Conservation (phyloP, 75 land plant species). For the Picea sitchensis region DNA sequence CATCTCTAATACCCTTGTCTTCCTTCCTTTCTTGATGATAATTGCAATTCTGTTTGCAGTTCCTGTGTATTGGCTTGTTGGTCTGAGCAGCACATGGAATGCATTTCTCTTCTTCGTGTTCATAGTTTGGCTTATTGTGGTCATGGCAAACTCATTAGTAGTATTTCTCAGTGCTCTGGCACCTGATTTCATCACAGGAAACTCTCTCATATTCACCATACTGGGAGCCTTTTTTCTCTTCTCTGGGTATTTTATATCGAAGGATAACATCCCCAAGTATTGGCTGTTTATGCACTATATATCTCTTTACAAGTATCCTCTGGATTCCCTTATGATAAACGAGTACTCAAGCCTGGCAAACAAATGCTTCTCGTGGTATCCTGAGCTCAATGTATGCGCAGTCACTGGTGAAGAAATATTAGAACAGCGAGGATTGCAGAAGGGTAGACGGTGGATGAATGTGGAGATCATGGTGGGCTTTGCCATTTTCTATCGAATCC, state of each 20-base stretch:
- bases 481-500: slow-evolving; percentile 55
- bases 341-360: slow-evolving; percentile 55
- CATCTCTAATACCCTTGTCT: slow-evolving; percentile 75
- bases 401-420: slow-evolving; percentile 63
- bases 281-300: slow-evolving; percentile 95
- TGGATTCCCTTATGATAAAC: slow-evolving; percentile 79
- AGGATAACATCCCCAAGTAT: slow-evolving; percentile 69
- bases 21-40: slow-evolving; percentile 76
- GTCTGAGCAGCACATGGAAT: slow-evolving; percentile 33
- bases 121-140: slow-evolving; percentile 67
- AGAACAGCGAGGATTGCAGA: slow-evolving; percentile 43
- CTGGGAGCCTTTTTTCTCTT: slow-evolving; percentile 87
- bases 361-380: slow-evolving; percentile 50
- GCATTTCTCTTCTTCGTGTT: slow-evolving; percentile 69
- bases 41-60: slow-evolving; percentile 58
- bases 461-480: slow-evolving; percentile 77
- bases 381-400: slow-evolving; percentile 35
- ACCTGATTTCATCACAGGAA: slow-evolving; percentile 82
- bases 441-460: slow-evolving; percentile 61
- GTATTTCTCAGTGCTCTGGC: slow-evolving; percentile 74
- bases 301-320: slow-evolving; percentile 81
- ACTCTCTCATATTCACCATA: slow-evolving; percentile 51
- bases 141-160: slow-evolving; percentile 87
- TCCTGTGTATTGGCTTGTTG: slow-evolving; percentile 72
- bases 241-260: slow-evolving; percentile 91